Percentiles rank a stretch among this genome's conserved stretches.
These are phyloP conservation scores for Gossypium lobatum DNA, from an alignment of 441 rosid species.

Conservation along the genomic window DNA sequence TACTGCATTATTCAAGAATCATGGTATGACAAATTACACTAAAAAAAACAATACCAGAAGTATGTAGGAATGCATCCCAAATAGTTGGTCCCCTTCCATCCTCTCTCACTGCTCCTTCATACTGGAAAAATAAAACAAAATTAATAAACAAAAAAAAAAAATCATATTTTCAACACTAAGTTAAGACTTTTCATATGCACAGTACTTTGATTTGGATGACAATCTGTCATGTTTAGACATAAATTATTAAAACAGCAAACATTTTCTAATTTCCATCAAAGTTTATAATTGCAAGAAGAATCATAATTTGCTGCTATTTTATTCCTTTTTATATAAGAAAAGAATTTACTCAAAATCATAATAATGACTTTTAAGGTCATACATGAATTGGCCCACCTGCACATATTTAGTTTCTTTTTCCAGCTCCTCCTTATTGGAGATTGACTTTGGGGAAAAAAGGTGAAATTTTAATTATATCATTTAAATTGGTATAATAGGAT, in stretches of 20 bases:
- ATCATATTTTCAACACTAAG: not conserved
- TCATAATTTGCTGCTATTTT: not conserved
- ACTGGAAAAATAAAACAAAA: constrained; percentile 29
- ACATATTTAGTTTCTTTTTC: not conserved
- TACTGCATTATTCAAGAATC: no score
- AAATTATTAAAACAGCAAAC: not conserved
- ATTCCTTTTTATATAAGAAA: not conserved
- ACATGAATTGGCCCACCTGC: not conserved
- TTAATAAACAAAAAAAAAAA: no score
- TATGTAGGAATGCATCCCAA: constrained; percentile 84
- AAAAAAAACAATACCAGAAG: constrained; percentile 34
- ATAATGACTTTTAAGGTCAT: not conserved
- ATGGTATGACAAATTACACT: no score
- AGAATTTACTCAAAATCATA: not conserved
- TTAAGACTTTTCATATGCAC: not conserved
- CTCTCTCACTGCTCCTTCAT: constrained; percentile 88
- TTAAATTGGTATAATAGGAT: no score
- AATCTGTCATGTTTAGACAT: not conserved
- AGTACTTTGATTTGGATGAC: not conserved
- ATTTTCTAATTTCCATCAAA: not conserved
- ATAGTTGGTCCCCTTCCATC: constrained; percentile 81
- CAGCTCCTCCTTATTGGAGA: no score
- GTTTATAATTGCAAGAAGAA: not conserved
- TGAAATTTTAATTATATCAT: not conserved
- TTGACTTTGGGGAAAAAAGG: not conserved